These are phyloP conservation scores for Crithidia sp. DNA, from an alignment of 208 protist species.

Conservation along the genomic window DNA sequence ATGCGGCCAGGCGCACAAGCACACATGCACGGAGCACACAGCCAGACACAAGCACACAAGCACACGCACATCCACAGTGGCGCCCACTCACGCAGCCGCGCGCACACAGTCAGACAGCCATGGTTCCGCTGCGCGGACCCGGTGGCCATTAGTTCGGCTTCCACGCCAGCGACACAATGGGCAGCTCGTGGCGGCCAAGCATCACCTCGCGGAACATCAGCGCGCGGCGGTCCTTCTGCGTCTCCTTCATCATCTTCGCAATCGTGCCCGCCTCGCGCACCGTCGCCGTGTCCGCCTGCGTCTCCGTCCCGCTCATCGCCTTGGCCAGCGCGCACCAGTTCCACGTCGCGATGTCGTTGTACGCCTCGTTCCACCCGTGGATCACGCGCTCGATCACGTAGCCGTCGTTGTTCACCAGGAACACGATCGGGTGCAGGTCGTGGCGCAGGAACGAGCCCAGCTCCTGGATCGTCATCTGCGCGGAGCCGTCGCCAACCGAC, in stretches of 20 bases:
- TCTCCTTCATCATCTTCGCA: conserved; percentile 20
- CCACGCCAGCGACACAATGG: conserved; percentile 11
- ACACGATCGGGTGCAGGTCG: conserved; percentile 37
- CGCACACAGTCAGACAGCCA: too few species aligned
- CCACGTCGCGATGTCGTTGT: conserved; percentile 58
- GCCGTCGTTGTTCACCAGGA: conserved; percentile 62
- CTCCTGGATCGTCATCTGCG: conserved; percentile 56
- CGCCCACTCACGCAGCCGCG: too few species aligned
- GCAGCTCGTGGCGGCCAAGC: conserved; percentile 47
- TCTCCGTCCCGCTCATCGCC: background rate
- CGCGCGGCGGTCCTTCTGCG: background rate
- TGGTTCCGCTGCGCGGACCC: too few species aligned
- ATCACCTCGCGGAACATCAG: conserved; percentile 45
- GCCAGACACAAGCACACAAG: too few species aligned
- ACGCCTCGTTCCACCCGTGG: conserved; percentile 51
- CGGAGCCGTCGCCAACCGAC: conserved; percentile 39
- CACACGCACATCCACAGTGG: too few species aligned
- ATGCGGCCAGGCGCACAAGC: too few species aligned
- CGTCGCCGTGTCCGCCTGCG: too few species aligned
- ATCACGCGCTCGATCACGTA: conserved; percentile 57
- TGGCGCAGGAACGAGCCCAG: conserved; percentile 45
- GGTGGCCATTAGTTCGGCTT: too few species aligned
- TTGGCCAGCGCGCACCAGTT: conserved; percentile 43
- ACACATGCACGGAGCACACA: too few species aligned
- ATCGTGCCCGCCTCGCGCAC: too few species aligned